Base-by-base conservation (phyloP, 2,329 filamentous ascomycete species). In the Microdochium bolleyi region DNA sequence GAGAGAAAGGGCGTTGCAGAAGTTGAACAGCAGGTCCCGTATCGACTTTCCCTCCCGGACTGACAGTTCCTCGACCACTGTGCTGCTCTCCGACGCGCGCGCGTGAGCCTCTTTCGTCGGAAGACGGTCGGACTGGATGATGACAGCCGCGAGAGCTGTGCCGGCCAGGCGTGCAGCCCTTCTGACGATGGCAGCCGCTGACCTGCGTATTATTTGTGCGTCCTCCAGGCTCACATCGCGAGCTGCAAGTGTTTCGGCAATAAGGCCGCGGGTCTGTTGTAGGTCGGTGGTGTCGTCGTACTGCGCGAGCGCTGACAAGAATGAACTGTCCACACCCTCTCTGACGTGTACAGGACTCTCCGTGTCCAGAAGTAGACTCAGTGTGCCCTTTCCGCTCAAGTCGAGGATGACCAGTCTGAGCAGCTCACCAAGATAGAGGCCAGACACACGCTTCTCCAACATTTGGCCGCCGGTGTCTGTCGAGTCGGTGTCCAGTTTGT, bases 401-500 rank as follows among this genome's bases (percentile, higher is more conserved):
- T 73, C 67, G 24, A 88, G 62, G 11, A 91, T 69, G 16, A 81
- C 80, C 19, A 83, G 76, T 48, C 88, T 79, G 49, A 91, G 74
- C 38, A 92, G 84, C 64, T 92, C 88, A 14, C 88, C 88, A 50
- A 92, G 68, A 68, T 92, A 92, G 82, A 92, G 87, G 56, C 88
- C 88, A 0, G 85, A 89, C n/a, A 91, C 80, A 38, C 86, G 82
- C 72, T 92, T 92, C 70, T 92, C 88, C 58, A 91, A 89, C 79
- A 90, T 88, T 62, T 92, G 88, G 51, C 88, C 81, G 11, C 86
- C 86, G 0, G 86, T 87, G 64, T 92, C 90, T 57, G 83, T 78
- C 51, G 82, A 87, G 49, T 83, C 81, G 13, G 70, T 70, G 64
- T 92, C 87, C 16, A 92, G 75, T 51, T 78, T 75, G 32, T 72